These are phyloP conservation scores for Verticillium nubilum DNA, from an alignment of 2,329 filamentous ascomycete genomes.

Conservation along the genomic window DNA sequence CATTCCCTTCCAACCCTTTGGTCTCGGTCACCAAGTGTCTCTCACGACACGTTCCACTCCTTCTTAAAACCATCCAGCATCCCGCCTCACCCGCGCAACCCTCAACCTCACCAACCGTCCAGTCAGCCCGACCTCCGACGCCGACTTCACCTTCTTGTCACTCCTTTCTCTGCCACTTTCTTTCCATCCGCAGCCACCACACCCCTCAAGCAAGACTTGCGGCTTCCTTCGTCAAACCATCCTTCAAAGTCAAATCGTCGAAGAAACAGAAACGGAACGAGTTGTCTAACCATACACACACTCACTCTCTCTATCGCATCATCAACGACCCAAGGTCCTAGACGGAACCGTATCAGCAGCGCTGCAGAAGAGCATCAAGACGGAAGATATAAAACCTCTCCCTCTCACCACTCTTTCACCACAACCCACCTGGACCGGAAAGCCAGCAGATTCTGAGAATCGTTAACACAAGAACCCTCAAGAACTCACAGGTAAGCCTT, in stretches of 20 bases:
- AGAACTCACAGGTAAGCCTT: neutral
- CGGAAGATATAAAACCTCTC: conserved; percentile 1
- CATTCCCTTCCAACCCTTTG: conserved; percentile 5
- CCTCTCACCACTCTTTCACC: conserved; percentile 8
- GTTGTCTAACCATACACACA: neutral
- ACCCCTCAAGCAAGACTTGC: conserved; percentile 9
- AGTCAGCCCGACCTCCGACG: neutral
- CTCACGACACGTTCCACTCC: conserved; percentile 13
- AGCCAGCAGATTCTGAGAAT: conserved; percentile 12
- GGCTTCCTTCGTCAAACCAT: conserved; percentile 5
- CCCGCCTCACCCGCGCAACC: neutral
- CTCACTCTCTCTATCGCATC: neutral
- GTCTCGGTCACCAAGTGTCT: conserved; percentile 10
- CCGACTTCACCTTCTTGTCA: conserved; percentile 7
- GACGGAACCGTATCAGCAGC: conserved; percentile 3
- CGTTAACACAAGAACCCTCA: conserved; percentile 1
- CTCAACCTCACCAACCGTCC: conserved; percentile 5
- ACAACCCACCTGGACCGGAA: conserved; percentile 16
- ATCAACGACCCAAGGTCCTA: conserved; percentile 1
- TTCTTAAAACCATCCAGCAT: conserved; percentile 8
- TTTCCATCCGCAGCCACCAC: neutral
- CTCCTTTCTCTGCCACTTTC: conserved; percentile 6
- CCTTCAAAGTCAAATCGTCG: neutral
- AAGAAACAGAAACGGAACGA: neutral
- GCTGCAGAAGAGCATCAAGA: conserved; percentile 1